Percentiles rank a stretch among this genome's conserved stretches.
phyloP scores from a whole-genome alignment of 805 yeast species.

The Yarrowia sp. region DNA sequence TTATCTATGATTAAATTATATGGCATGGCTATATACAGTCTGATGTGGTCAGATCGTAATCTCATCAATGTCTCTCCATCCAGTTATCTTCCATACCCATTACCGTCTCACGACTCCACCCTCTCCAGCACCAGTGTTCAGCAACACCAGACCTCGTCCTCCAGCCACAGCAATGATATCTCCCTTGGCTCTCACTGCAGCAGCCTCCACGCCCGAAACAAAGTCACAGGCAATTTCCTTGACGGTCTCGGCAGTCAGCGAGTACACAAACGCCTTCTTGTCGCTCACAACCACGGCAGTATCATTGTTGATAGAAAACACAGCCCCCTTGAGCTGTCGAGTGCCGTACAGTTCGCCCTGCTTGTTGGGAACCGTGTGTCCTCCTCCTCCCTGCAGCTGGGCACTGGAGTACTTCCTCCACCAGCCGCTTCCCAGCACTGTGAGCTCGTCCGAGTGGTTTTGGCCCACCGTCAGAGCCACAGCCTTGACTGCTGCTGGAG shows the following conservation, averaged over 20 bases:
- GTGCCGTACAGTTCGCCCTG: slow-evolving; percentile 40
- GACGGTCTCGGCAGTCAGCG: background rate
- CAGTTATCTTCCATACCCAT: no score
- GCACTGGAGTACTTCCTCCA: slow-evolving; percentile 48
- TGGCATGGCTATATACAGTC: background rate
- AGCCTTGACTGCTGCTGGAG: slow-evolving; percentile 9
- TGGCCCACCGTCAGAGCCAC: slow-evolving; percentile 44
- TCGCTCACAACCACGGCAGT: slow-evolving; percentile 9
- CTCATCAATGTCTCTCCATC: no score
- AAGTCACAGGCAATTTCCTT: slow-evolving; percentile 4
- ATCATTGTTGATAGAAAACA: background rate
- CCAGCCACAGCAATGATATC: slow-evolving; percentile 14
- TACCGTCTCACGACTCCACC: no score
- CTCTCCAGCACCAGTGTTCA: background rate
- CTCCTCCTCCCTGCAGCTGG: slow-evolving; percentile 50
- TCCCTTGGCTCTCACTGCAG: slow-evolving; percentile 1
- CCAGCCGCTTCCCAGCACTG: slow-evolving; percentile 51
- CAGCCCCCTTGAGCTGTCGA: background rate
- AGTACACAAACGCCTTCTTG: slow-evolving; percentile 8
- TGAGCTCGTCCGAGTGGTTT: slow-evolving; percentile 44
- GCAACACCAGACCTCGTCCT: background rate
- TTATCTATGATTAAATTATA: background rate
- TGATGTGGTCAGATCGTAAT: no score
- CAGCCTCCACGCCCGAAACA: slow-evolving; percentile 25
- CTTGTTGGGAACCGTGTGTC: slow-evolving; percentile 47